Conservation (phyloP, 345 rosid species). For the Rhizophora apiculata region DNA sequence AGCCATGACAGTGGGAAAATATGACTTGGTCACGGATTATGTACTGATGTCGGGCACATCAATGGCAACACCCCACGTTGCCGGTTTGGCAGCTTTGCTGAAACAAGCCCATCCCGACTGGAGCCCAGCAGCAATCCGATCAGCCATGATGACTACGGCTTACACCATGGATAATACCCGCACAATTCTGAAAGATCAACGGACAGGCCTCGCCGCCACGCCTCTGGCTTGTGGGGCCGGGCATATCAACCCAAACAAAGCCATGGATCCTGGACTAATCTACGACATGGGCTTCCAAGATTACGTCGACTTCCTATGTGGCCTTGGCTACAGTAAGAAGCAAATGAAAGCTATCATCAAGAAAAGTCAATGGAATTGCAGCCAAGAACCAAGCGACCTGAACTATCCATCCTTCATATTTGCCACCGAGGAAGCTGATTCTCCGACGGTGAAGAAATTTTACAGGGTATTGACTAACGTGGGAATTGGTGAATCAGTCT, state of each 20-base stretch:
- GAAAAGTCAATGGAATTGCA: slow-evolving; percentile 38
- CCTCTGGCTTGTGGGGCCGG: slow-evolving; percentile 46
- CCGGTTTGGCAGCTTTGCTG: slow-evolving; percentile 23
- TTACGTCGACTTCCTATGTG: slow-evolving; percentile 37
- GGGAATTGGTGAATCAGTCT: slow-evolving; percentile 12
- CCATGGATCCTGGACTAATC: slow-evolving; percentile 48
- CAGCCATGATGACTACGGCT: slow-evolving; percentile 30
- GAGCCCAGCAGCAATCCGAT: slow-evolving; percentile 26
- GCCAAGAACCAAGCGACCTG: slow-evolving; percentile 16
- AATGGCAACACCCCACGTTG: slow-evolving; percentile 23
- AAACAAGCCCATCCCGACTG: slow-evolving; percentile 22
- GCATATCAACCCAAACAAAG: slow-evolving; percentile 40
- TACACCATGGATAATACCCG: slow-evolving; percentile 28
- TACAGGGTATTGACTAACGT: slow-evolving; percentile 20
- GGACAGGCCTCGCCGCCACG: slow-evolving; percentile 15
- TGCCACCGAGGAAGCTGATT: not conserved
- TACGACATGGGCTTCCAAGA: slow-evolving; percentile 37
- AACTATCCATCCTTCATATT: slow-evolving; percentile 38
- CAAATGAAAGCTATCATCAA: slow-evolving; percentile 40
- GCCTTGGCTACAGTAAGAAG: slow-evolving; percentile 29
- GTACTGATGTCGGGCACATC: slow-evolving; percentile 36
- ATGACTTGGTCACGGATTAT: slow-evolving; percentile 32
- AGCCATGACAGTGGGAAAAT: slow-evolving; percentile 17
- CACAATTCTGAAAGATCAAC: slow-evolving; percentile 20
- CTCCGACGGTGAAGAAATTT: slow-evolving; percentile 6